Percentiles rank a stretch among this genome's conserved stretches.
phyloP scores from a whole-genome alignment of 2,329 filamentous ascomycete species.

The Dryadomyces sulphureus region DNA sequence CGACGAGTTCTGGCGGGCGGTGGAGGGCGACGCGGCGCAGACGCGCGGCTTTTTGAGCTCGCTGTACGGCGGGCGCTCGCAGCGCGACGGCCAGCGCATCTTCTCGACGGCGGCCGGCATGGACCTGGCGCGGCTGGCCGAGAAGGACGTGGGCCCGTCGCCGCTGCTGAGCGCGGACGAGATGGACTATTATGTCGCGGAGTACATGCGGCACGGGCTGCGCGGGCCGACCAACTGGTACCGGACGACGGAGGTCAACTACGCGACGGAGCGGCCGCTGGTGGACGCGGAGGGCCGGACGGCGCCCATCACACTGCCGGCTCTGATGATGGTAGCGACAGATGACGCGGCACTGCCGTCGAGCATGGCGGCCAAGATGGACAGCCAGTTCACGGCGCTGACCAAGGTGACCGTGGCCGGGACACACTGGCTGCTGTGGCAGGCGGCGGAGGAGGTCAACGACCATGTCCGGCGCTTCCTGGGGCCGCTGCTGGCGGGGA shows the following conservation, averaged over 20 bases:
- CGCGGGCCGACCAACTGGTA: conserved; percentile 85
- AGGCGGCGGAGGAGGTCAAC: conserved; percentile 60
- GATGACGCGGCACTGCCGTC: conserved; percentile 61
- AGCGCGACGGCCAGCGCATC: conserved; percentile 25
- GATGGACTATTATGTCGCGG: conserved; percentile 59
- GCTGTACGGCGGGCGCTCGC: conserved; percentile 49
- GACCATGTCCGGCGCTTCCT: conserved; percentile 53
- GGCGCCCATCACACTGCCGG: conserved; percentile 41
- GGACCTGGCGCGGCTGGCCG: conserved; percentile 41
- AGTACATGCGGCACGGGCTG: conserved; percentile 59
- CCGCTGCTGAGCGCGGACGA: conserved; percentile 52
- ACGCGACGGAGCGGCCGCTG: conserved; percentile 54
- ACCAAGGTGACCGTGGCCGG: conserved; percentile 51
- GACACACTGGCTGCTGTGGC: conserved; percentile 71
- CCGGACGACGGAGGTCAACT: conserved; percentile 57
- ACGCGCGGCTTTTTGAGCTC: conserved; percentile 55
- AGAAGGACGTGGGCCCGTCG: conserved; percentile 34
- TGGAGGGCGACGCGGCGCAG: conserved; percentile 36
- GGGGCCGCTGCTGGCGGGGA: conserved; percentile 28
- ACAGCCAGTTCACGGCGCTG: conserved; percentile 46
- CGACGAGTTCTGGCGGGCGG: conserved; percentile 43
- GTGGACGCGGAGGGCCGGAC: conserved; percentile 32
- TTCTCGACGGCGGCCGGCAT: conserved; percentile 42
- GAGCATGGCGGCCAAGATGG: conserved; percentile 58
- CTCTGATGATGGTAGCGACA: conserved; percentile 60